These are phyloP conservation scores for Hirsutella rhossiliensis DNA, from an alignment of 2,329 filamentous ascomycete species.

Conservation along the genomic window DNA sequence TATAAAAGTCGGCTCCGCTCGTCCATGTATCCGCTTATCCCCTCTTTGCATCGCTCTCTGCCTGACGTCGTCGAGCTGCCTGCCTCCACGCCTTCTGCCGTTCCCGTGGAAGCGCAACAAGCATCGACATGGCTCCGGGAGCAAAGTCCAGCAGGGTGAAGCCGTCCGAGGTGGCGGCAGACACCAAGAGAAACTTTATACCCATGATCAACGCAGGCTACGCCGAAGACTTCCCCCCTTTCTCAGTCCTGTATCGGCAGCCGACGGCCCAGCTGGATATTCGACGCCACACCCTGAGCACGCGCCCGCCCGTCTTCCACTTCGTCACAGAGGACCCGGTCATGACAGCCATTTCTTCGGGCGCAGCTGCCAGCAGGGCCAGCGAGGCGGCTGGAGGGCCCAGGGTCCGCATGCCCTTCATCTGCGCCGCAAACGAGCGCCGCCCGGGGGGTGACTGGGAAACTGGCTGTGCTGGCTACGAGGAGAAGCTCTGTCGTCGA, in stretches of 20 bases:
- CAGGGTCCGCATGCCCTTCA: slow-evolving; percentile 44
- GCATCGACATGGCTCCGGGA: slow-evolving; percentile 16
- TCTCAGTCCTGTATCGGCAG: slow-evolving; percentile 46
- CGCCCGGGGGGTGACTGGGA: slow-evolving; percentile 74
- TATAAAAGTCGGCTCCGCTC: slow-evolving; percentile 5
- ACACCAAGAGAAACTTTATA: slow-evolving; percentile 60
- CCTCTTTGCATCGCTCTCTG: background rate
- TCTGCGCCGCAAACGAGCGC: slow-evolving; percentile 67
- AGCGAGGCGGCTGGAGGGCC: slow-evolving; percentile 19
- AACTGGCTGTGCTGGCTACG: slow-evolving; percentile 36
- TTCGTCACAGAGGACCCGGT: slow-evolving; percentile 48
- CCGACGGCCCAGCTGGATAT: slow-evolving; percentile 33
- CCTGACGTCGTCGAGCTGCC: background rate
- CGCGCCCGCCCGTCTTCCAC: slow-evolving; percentile 32
- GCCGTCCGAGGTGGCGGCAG: slow-evolving; percentile 53
- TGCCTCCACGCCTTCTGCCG: background rate
- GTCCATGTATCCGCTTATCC: slow-evolving; percentile 7
- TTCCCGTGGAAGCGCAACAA: background rate
- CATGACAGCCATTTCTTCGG: slow-evolving; percentile 47
- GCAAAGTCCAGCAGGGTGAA: slow-evolving; percentile 19
- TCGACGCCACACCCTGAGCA: slow-evolving; percentile 19
- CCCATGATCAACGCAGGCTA: slow-evolving; percentile 49
- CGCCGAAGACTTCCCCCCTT: slow-evolving; percentile 39
- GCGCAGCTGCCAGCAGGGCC: slow-evolving; percentile 23
- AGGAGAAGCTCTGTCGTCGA: slow-evolving; percentile 60